phyloP scores from a whole-genome alignment of 1,284 basidiomycete genomes.

The Neolentinus lepideus region DNA sequence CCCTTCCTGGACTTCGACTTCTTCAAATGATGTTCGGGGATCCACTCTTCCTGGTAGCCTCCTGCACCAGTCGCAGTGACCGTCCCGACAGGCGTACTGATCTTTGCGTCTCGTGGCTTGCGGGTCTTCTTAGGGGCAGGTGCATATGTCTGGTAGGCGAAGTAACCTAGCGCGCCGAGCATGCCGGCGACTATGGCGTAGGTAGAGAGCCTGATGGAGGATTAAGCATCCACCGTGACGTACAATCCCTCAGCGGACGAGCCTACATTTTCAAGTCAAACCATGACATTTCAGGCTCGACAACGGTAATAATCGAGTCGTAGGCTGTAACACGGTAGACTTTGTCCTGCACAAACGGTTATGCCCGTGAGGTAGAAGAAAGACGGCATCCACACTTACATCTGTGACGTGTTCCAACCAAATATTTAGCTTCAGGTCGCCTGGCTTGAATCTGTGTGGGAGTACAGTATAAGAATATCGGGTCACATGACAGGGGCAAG shows the following conservation, averaged over 20 bases:
- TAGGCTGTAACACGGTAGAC: slow-evolving; percentile 64
- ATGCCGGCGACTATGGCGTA: slow-evolving; percentile 68
- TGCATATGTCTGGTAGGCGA: slow-evolving; percentile 61
- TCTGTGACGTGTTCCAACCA: slow-evolving; percentile 72
- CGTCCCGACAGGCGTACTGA: slow-evolving; percentile 46
- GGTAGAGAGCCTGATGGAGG: slow-evolving; percentile 54
- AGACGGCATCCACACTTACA: slow-evolving; percentile 30
- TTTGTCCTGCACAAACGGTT: slow-evolving; percentile 31
- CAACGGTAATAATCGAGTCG: slow-evolving; percentile 75
- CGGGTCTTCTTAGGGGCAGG: slow-evolving; percentile 53
- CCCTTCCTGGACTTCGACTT: slow-evolving; percentile 45
- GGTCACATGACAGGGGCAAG: background rate
- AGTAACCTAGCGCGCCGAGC: slow-evolving; percentile 60
- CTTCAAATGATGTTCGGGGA: slow-evolving; percentile 80
- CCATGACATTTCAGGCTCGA: slow-evolving; percentile 74
- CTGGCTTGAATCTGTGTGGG: slow-evolving; percentile 32
- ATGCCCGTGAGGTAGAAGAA: slow-evolving; percentile 2
- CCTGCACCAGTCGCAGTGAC: slow-evolving; percentile 65
- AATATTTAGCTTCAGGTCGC: slow-evolving; percentile 72
- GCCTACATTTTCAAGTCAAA: slow-evolving; percentile 79
- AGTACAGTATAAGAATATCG: background rate
- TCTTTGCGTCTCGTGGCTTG: slow-evolving; percentile 22
- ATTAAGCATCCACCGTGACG: slow-evolving; percentile 4
- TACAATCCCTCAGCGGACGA: background rate
- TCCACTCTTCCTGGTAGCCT: slow-evolving; percentile 89